A percentile compares a stretch with the other conserved stretches of the same genome.
Evolutionary conservation across 2,329 filamentous ascomycete genomes (phyloP).

Genomic region (Ceratocystis papillata): DNA sequence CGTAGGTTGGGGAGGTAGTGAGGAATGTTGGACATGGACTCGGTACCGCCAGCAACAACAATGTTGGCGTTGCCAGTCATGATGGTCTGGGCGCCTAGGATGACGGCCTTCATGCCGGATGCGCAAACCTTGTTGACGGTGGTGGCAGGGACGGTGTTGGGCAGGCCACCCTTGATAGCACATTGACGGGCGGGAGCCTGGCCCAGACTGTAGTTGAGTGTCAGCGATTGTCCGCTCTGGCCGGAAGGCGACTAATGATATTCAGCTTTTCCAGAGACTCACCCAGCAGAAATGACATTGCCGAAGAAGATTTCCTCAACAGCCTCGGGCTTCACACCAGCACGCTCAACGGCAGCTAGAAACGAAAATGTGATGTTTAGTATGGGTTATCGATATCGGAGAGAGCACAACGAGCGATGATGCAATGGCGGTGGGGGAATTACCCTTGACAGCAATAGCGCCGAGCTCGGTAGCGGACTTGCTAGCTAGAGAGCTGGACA

Average conservation of each 20-base stretch:
- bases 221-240: constrained; percentile 25
- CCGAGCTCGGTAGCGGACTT: constrained; percentile 79
- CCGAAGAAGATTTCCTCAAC: constrained; percentile 97
- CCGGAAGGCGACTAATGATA: neutral
- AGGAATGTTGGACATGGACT: constrained; percentile 97
- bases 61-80: constrained; percentile 90
- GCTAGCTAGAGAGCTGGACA: constrained; percentile 67
- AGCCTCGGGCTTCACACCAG: constrained; percentile 75
- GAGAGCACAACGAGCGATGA: constrained; percentile 8
- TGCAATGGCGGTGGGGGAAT: neutral
- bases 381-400: constrained; percentile 17
- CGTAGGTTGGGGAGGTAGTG: constrained; percentile 89
- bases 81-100: constrained; percentile 91
- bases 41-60: constrained; percentile 85
- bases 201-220: constrained; percentile 53
- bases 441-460: constrained; percentile 83
- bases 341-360: constrained; percentile 66
- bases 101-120: constrained; percentile 85
- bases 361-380: constrained; percentile 23
- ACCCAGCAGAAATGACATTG: constrained; percentile 96
- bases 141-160: constrained; percentile 69
- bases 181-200: constrained; percentile 95
- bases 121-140: constrained; percentile 99
- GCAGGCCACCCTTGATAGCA: constrained; percentile 77
- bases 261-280: constrained; percentile 29